Base-by-base conservation (phyloP, 106 monocot species). In the Dendrobium huoshanense region DNA sequence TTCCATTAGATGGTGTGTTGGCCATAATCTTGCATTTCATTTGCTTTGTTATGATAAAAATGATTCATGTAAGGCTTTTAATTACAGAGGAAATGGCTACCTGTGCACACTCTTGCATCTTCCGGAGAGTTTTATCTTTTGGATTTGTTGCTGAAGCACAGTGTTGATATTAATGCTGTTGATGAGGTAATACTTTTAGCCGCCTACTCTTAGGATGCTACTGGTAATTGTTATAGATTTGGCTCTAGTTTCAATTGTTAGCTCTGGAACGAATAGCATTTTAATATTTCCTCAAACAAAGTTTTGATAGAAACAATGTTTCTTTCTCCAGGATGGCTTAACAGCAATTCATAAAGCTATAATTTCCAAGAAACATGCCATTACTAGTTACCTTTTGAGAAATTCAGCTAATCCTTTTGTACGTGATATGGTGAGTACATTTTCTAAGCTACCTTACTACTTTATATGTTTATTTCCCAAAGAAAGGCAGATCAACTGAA, bases 91-190 rank as follows among this genome's bases (percentile, higher is more conserved):
- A 98, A 98, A 81, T 98, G 94, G 98, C 78, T 98, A 18, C 94
- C 94, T 78, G 61, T 98, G 18, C 98, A 98, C 70, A 87, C 89
- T 67, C 86, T 98, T 81, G 88, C 92, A 83, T 89, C 94, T 25
- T 89, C 98, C 51, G 98, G 98, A 44, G 92, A 98, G 31, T 95
- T 98, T 80, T 88, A 92, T 87, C 94, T 98, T 73, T 78, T 98
- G 87, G 87, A 98, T 80, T 78, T 54, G 45, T 81, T 98, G 80
- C 61, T 98, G 40, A 92, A 95, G 73, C 88, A 98, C 67, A 91
- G 80, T 86, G 88, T 94, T 55, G 94, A 98, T 82, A 88, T 98
- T 68, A 98, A 98, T 91, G 91, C 77, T 31, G 47, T 78, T 75
- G 94, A 98, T 81, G 86, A 89, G 91, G 98, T 98, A 81, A 48